Conservation (phyloP, 495 filamentous ascomycete genomes). For the Friedmanniomyces simplex region DNA sequence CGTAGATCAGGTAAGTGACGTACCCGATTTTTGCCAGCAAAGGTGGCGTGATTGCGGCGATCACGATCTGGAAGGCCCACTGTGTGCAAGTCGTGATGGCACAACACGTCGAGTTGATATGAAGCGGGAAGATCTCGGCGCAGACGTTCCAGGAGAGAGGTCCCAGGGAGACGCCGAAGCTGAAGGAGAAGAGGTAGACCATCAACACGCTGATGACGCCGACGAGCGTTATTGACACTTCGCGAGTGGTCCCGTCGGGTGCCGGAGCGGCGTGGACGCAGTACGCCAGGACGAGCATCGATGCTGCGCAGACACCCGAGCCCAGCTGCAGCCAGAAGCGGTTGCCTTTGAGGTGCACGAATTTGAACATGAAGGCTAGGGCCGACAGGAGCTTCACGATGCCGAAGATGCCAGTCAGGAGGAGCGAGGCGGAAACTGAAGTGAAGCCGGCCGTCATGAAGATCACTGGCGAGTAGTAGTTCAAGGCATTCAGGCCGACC, state of each 20-base stretch:
- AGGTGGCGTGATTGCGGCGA: constrained; percentile 2
- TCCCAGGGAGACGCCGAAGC: constrained; percentile 1
- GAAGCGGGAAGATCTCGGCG: constrained; percentile 12
- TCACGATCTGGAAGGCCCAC: constrained; percentile 8
- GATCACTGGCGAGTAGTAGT: constrained; percentile 17
- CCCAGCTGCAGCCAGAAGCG: constrained; percentile 15
- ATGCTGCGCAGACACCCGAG: not conserved
- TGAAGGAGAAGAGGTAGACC: constrained; percentile 12
- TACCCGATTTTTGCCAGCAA: constrained; percentile 4
- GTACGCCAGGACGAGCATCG: constrained; percentile 9
- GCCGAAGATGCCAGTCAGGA: constrained; percentile 15
- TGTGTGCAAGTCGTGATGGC: constrained; percentile 12
- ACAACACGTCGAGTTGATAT: constrained; percentile 7
- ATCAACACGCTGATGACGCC: constrained; percentile 6
- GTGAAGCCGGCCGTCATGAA: constrained; percentile 19
- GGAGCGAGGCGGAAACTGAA: not conserved
- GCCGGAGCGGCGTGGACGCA: not conserved
- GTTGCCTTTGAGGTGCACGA: not conserved
- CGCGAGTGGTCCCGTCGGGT: not conserved
- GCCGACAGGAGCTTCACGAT: constrained; percentile 9
- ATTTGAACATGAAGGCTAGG: constrained; percentile 13
- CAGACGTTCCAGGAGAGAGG: constrained; percentile 13
- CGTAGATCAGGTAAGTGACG: constrained; percentile 5
- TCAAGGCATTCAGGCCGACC: constrained; percentile 11
- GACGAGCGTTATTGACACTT: not conserved